Percentiles rank a stretch among this genome's conserved stretches.
Conservation (phyloP, 495 filamentous ascomycete species). For the Aspergillus bertholletiae region DNA sequence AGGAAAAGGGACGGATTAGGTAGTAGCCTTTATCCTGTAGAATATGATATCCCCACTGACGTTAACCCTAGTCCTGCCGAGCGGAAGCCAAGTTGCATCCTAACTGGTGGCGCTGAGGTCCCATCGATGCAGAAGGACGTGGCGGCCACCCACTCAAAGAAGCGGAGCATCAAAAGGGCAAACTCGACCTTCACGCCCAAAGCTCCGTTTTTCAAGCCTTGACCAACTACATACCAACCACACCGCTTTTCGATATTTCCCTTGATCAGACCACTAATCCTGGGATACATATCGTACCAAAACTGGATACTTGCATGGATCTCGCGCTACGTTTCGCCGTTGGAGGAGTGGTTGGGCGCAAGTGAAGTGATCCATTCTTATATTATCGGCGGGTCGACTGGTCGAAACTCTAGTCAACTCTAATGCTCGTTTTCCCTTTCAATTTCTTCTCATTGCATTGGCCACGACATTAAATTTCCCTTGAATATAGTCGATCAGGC, state of each 20-base stretch:
- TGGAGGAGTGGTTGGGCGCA: neutral
- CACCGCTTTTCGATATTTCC: neutral
- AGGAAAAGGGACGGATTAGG: no score
- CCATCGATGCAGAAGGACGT: neutral
- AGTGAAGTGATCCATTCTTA: neutral
- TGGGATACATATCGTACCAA: neutral
- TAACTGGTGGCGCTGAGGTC: neutral
- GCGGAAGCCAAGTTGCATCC: neutral
- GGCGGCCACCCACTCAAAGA: neutral
- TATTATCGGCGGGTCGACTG: neutral
- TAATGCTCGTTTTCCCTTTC: neutral
- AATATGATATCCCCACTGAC: neutral
- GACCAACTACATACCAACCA: neutral
- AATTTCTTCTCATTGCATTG: neutral
- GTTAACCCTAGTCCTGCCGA: neutral
- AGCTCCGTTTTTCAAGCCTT: neutral
- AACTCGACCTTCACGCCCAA: constrained; percentile 2
- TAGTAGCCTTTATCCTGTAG: no score
- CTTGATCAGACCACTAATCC: constrained; percentile 2
- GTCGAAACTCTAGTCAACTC: neutral
- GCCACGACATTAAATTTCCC: neutral
- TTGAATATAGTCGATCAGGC: neutral
- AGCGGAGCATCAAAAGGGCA: neutral
- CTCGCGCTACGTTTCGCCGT: neutral
- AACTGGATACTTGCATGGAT: constrained; percentile 1